Conservation (phyloP, 805 yeast species). For the Cyberlindnera sargentensis region DNA sequence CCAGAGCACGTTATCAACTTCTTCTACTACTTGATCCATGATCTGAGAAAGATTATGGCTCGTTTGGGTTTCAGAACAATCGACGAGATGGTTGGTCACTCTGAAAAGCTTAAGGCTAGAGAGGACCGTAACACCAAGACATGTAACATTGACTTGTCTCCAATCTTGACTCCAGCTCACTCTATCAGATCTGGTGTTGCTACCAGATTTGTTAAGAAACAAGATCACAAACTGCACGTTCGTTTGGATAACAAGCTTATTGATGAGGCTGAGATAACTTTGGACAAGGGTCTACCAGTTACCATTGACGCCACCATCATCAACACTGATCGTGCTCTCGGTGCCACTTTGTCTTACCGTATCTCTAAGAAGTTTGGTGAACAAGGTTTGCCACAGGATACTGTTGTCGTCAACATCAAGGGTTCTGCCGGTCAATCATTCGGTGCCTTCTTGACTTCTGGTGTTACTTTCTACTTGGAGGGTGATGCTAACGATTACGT, state of each 20-base stretch:
- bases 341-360: conserved; percentile 90
- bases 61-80: conserved; percentile 89
- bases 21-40: conserved; percentile 91
- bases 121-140: conserved; percentile 88
- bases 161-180: conserved; percentile 95
- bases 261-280: conserved; percentile 92
- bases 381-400: conserved; percentile 89
- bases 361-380: conserved; percentile 93
- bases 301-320: conserved; percentile 88
- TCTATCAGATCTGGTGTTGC: conserved; percentile 95
- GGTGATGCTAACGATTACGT: conserved; percentile 99
- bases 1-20: conserved; percentile 98
- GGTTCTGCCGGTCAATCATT: conserved; percentile 99
- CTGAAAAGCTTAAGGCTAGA: conserved; percentile 81
- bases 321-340: conserved; percentile 94
- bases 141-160: conserved; percentile 84
- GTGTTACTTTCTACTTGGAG: conserved; percentile 89
- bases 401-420: conserved; percentile 82
- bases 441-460: conserved; percentile 96
- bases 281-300: conserved; percentile 93
- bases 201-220: conserved; percentile 84
- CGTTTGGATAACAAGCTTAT: conserved; percentile 93
- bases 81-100: conserved; percentile 97
- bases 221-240: conserved; percentile 88
- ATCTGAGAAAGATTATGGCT: conserved; percentile 90